These are phyloP conservation scores for Ceratobasidium sp. DNA, from an alignment of 1,284 basidiomycete species.

Conservation along the genomic window DNA sequence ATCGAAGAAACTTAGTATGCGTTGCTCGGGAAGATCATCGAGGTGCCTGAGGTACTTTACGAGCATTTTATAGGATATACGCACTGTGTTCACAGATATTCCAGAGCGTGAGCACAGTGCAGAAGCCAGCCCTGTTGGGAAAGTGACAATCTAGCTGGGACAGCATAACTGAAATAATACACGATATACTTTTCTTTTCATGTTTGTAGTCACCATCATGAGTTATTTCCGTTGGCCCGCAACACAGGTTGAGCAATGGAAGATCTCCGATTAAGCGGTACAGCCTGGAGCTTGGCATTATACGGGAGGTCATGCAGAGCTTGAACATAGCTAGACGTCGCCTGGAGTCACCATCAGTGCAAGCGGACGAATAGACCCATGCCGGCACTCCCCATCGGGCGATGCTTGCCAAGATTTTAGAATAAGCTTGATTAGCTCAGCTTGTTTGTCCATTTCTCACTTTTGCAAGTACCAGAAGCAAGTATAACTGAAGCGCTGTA, in stretches of 20 bases:
- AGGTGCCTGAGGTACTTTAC: too few species aligned
- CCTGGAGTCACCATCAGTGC: background rate
- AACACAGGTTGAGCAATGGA: background rate
- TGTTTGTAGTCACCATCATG: constrained; percentile 26
- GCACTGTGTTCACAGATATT: background rate
- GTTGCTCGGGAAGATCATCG: too few species aligned
- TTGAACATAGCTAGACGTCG: background rate
- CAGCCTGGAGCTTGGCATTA: too few species aligned
- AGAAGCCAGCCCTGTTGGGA: background rate
- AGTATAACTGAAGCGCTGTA: background rate
- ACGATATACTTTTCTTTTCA: constrained; percentile 6
- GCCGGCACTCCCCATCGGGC: background rate
- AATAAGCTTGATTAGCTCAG: background rate
- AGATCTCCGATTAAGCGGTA: background rate
- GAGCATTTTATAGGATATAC: background rate
- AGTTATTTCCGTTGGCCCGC: background rate
- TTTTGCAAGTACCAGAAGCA: constrained; percentile 17
- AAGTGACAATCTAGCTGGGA: background rate
- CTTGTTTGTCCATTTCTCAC: background rate
- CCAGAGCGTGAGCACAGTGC: background rate
- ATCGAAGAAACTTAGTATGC: too few species aligned
- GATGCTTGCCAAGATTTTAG: background rate
- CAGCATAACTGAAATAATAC: too few species aligned
- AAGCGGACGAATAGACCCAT: background rate
- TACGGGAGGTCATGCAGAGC: background rate